Base-by-base conservation (phyloP, 73 alveolate species). In the Paramecium pentaurelia region DNA sequence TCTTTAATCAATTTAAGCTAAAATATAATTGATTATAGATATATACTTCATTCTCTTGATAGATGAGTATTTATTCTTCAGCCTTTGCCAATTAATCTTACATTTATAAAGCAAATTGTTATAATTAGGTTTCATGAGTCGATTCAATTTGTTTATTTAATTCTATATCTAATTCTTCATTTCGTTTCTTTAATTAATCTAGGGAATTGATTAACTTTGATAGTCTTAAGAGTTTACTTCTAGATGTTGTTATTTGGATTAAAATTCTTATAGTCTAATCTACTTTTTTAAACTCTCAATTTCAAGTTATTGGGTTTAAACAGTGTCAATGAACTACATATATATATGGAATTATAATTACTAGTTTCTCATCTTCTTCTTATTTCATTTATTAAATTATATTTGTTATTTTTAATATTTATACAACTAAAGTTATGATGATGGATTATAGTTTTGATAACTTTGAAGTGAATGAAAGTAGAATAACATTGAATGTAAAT, bases 211-310 rank as follows among this genome's bases (percentile, higher is more conserved):
- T 38, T 75, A 75, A 75, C 88, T 75, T 40, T 75, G 34, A 30
- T 75, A 34, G 88, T 10, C 38, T 38, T 75, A 75, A 30, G 34
- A 16, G 38, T 36, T 36, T 75, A 75, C 88, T 75, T 75, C 88
- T 75, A 75, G 42, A 36, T 38, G 38, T 38, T 75, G 47, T 38
- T 75, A 38, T 38, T 75, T 75, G 16, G 58, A 42, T 10, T 38
- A 36, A 10, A 75, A 75, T 38, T 75, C 88, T 20, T 75, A 27
- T 0, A 38, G 30, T 75, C 88, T 37, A 9, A 75, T 38, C 27
- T 75, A 75, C 60, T 75, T 75, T 42, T 75, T 38, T n/a, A 75
- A n/a, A 18, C 70, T 36, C 47, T 75, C 88, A 42, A 75, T 75
- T 75, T 75, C 88, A 38, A 75, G 32, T 42, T 75, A 38, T 37